Percentiles rank a stretch among this genome's conserved stretches.
Conservation (phyloP, 1,284 basidiomycete species). For the Tylopilus sp. region DNA sequence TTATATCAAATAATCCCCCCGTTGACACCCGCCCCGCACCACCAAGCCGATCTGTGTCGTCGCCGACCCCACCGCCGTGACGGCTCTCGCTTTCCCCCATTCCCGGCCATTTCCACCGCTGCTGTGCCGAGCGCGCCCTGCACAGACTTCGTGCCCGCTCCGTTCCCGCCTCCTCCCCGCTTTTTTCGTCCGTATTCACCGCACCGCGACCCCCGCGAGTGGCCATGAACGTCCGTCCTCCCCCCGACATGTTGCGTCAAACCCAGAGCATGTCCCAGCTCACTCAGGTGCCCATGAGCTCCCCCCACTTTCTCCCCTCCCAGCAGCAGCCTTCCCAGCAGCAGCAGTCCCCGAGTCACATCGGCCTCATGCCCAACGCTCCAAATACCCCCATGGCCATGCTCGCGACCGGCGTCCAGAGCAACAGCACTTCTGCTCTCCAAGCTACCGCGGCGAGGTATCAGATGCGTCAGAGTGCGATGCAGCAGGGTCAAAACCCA, state of each 20-base stretch:
- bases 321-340: conserved; percentile 34
- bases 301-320: conserved; percentile 39
- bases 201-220: conserved; percentile 3
- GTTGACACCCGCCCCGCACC: conserved; percentile 14
- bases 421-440: conserved; percentile 12
- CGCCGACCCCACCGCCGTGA: conserved; percentile 12
- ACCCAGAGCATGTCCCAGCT: conserved; percentile 42
- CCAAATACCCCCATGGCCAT: conserved; percentile 28
- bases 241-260: conserved; percentile 42
- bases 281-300: conserved; percentile 39
- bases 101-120: conserved; percentile 6
- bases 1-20: conserved; percentile 29
- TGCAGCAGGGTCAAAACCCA: conserved; percentile 37
- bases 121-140: conserved; percentile 3
- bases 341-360: conserved; percentile 30
- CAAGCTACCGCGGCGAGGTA: conserved; percentile 25
- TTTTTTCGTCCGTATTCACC: conserved; percentile 12
- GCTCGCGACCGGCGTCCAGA: conserved; percentile 26
- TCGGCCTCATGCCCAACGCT: conserved; percentile 31
- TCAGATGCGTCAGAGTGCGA: conserved; percentile 28
- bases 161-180: conserved; percentile 5
- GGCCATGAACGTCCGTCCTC: conserved; percentile 39
- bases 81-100: conserved; percentile 2
- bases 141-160: conserved; percentile 2
- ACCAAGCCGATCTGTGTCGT: conserved; percentile 20